Base-by-base conservation (phyloP, 2,329 filamentous ascomycete genomes). In the Talaromyces amestolkiae region DNA sequence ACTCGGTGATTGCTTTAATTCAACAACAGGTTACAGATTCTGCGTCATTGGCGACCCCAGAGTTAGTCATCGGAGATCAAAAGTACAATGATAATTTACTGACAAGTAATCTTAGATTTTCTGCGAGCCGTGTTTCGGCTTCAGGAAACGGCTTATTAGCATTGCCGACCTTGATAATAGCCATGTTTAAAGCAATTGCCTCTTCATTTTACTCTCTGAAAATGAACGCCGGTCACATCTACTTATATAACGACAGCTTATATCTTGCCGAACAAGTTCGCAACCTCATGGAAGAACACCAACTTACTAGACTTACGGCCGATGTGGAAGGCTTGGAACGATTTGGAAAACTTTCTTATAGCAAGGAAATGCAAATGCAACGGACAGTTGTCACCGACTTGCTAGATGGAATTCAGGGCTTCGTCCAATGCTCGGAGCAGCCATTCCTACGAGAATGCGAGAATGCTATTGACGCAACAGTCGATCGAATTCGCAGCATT, bases 281-380 rank as follows among this genome's bases (percentile, higher is more conserved):
- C 17, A 70, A 75, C 10, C 78, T 87, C 64, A 75, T 82, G 13
- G 74, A 78, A n/a, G 75, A 81, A 39, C 79, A 83, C 68, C 74
- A 79, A 33, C 71, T 81, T n/a, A 73, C 84, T 1, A 81, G 81
- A 41, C 76, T 88, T n/a, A 79, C 81, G 37, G 70, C 79, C 15
- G 86, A 89, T 70, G 79, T 86, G 65, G 82, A 83, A 65, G 78
- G 82, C 0, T 80, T 89, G 22, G 83, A 87, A 66, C 82, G 79
- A 59, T 88, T 88, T 68, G 86, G 85, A 51, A 87, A 86, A 72
- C 75, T 84, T 35, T 85, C 86, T 1, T 89, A 89, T 69, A 83
- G 84, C 67, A 83, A 83, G 63, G 87, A 89, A 73, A 88, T 89
- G 85, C 86, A 89, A 63, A 84, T 83, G 2, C 87, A 89, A 69